phyloP scores from a whole-genome alignment of 805 yeast species.

The Scheffersomyces coipomensis region DNA sequence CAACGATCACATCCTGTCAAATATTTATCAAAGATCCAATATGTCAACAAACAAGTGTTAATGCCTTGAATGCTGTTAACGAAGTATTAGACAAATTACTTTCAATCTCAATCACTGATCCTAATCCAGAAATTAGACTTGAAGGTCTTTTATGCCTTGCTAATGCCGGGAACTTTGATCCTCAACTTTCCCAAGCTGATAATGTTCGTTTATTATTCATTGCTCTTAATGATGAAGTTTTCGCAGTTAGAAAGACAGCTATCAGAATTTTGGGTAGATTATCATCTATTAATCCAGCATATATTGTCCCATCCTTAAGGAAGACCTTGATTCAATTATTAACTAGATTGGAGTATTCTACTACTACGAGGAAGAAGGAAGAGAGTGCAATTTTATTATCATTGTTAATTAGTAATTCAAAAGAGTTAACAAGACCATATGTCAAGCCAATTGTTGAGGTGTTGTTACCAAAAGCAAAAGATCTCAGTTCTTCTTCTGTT shows the following conservation, averaged over 20 bases:
- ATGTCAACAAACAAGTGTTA: conserved; percentile 77
- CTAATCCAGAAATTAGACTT: conserved; percentile 78
- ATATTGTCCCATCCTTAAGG: conserved; percentile 88
- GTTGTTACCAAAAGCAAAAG: conserved; percentile 71
- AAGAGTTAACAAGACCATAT: conserved; percentile 84
- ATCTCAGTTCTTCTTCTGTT: conserved; percentile 66
- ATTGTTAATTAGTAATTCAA: conserved; percentile 71
- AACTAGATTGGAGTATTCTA: conserved; percentile 82
- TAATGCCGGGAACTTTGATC: conserved; percentile 70
- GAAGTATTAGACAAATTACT: conserved; percentile 80
- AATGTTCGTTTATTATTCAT: conserved; percentile 81
- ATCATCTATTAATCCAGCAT: conserved; percentile 88
- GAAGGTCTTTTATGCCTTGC: conserved; percentile 70
- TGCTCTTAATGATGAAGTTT: conserved; percentile 88
- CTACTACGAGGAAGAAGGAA: conserved; percentile 72
- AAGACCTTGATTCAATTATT: conserved; percentile 82
- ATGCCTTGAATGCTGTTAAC: conserved; percentile 78
- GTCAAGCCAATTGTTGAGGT: conserved; percentile 88
- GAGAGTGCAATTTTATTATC: conserved; percentile 80
- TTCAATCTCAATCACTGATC: conserved; percentile 84
- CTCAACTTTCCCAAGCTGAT: conserved; percentile 92
- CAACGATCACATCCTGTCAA: conserved; percentile 80
- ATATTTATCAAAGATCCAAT: conserved; percentile 78
- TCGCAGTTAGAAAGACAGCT: conserved; percentile 76
- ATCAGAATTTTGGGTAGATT: conserved; percentile 80